phyloP scores from a whole-genome alignment of 2,329 filamentous ascomycete species.

The Pseudocercospora eumusae region DNA sequence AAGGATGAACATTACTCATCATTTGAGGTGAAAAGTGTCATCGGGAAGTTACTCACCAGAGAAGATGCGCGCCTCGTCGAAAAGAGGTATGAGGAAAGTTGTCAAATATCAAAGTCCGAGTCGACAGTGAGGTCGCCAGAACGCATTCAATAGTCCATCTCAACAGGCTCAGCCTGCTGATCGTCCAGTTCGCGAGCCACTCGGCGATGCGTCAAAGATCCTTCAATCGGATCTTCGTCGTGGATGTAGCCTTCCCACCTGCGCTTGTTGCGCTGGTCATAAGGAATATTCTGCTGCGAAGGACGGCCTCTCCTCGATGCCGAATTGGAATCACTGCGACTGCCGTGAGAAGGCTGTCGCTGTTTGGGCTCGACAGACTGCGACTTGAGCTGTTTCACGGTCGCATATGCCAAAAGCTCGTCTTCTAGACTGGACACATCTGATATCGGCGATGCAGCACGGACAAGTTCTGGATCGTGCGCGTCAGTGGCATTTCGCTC shows the following conservation, averaged over 20 bases:
- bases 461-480: background rate
- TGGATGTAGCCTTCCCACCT: slow-evolving; percentile 43
- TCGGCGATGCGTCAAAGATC: slow-evolving; percentile 47
- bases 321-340: slow-evolving; percentile 27
- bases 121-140: background rate
- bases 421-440: slow-evolving; percentile 34
- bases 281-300: slow-evolving; percentile 33
- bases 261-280: slow-evolving; percentile 39
- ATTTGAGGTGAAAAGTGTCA: slow-evolving; percentile 17
- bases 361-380: slow-evolving; percentile 9
- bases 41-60: background rate
- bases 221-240: slow-evolving; percentile 40
- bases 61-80: background rate
- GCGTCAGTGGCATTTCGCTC: slow-evolving; percentile 15
- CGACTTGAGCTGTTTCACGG: background rate
- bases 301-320: slow-evolving; percentile 22
- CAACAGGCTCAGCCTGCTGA: slow-evolving; percentile 41
- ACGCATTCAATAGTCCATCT: slow-evolving; percentile 51
- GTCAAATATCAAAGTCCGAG: background rate
- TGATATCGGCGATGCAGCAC: slow-evolving; percentile 27
- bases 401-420: slow-evolving; percentile 26
- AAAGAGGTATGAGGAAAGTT: slow-evolving; percentile 1
- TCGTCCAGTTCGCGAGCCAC: slow-evolving; percentile 49
- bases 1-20: slow-evolving; percentile 46
- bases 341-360: slow-evolving; percentile 23